These are phyloP conservation scores for Debaryomyces robertsiae DNA, from an alignment of 1,139 yeast genomes.

Conservation along the genomic window DNA sequence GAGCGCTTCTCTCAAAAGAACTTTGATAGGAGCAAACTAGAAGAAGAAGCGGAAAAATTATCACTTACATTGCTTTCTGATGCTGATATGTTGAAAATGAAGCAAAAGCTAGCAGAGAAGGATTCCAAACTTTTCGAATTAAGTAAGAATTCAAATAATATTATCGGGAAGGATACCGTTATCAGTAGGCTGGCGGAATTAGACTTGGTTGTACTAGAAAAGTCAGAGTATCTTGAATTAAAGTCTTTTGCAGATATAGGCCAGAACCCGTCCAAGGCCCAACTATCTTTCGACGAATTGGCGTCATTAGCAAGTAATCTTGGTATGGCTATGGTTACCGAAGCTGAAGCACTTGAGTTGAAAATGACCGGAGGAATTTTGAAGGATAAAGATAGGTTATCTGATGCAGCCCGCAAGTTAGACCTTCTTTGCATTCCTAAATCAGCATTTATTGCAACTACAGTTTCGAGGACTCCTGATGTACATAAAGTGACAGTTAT, in stretches of 20 bases:
- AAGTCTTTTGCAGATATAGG: slow-evolving; percentile 18
- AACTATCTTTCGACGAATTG: slow-evolving; percentile 22
- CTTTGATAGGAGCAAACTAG: slow-evolving; percentile 19
- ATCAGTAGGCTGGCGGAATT: slow-evolving; percentile 44
- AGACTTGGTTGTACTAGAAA: slow-evolving; percentile 33
- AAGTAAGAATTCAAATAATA: slow-evolving; percentile 18
- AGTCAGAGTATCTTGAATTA: slow-evolving; percentile 33
- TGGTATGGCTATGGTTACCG: slow-evolving; percentile 46
- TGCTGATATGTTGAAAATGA: slow-evolving; percentile 29
- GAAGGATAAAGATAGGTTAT: slow-evolving; percentile 26
- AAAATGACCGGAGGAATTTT: slow-evolving; percentile 21
- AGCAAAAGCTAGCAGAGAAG: slow-evolving; percentile 36
- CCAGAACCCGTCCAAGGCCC: slow-evolving; percentile 16
- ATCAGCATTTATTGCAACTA: slow-evolving; percentile 59
- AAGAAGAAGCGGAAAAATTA: slow-evolving; percentile 19
- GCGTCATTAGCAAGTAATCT: slow-evolving; percentile 24
- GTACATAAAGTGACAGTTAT: slow-evolving; percentile 60
- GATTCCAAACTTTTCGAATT: slow-evolving; percentile 34
- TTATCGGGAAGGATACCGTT: slow-evolving; percentile 27
- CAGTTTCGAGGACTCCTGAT: slow-evolving; percentile 57
- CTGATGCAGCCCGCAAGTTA: slow-evolving; percentile 39
- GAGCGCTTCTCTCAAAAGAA: slow-evolving; percentile 16
- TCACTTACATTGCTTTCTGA: slow-evolving; percentile 26
- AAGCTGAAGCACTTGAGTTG: slow-evolving; percentile 32
- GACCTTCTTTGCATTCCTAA: slow-evolving; percentile 59